Evolutionary conservation across 2,329 filamentous ascomycete genomes (phyloP), one percentile per base, ranked within the genome.

Genomic region (Penicillium sp.): DNA sequence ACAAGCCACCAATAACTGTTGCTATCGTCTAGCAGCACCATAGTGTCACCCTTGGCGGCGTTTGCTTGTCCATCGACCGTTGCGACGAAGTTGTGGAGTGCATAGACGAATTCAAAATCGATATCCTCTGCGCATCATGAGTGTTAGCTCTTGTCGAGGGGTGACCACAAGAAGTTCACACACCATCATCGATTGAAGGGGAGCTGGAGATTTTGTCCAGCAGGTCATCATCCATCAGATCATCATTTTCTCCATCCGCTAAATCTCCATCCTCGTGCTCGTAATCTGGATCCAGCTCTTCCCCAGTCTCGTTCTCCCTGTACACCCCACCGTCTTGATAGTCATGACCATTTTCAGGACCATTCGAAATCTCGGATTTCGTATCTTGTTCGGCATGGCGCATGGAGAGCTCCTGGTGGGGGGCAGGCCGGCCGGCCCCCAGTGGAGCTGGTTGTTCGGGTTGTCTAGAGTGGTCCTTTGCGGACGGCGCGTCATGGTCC

Each of bases 1-100:
- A 99, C 94, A 58, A 99, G 84, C 94, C 94, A 99, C 94, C 94
- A 99, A 75, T 99, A 99, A 77, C 92, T 97, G 78, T 99, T 99
- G 77, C 92, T 97, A 69, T 99, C 94, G 69, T 99, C 94, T 22
- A 99, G 84, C 61, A 99, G 81, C 51, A 97, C 93, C 94, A 99
- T 99, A 14, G 93, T 97, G 70, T 99, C 94, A 49, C 94, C 94
- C 77, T 99, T 99, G 31, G 91, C 95, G 56, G 94, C 94, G 79
- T 97, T 99, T 59, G 94, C 94, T 76, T 99, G 94, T 26, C 94
- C 94, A 76, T 99, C 94, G 47, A 99, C 94, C 0, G 94, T 97
- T 26, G 94, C 94, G 62, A 97, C 90, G 69, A 99, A 99, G 2
- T 93, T 99, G 73, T 97, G 94, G 55, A 99, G 81, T 26, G 94